Conservation (phyloP, 2,329 filamentous ascomycete species). For the Pseudocercospora crystallina region DNA sequence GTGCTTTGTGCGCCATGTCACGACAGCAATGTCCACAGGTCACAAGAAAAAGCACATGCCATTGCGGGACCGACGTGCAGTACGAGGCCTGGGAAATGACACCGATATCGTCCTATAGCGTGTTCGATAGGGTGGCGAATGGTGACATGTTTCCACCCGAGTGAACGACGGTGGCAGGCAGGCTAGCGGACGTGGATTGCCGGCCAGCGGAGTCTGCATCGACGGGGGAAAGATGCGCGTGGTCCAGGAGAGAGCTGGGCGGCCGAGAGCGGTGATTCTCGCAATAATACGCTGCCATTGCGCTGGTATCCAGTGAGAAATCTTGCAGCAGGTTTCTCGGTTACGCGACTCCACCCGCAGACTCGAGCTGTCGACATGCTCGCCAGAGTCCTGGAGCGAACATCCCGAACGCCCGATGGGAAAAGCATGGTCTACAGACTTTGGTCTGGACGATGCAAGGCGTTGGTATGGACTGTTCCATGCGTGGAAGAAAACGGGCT, state of each 20-base stretch:
- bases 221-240: no score
- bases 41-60: slow-evolving; percentile 20
- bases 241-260: no score
- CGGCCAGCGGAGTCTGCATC: slow-evolving; percentile 5
- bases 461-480: neutral
- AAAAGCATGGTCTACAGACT: neutral
- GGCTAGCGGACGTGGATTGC: slow-evolving; percentile 7
- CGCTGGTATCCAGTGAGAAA: slow-evolving; percentile 22
- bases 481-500: slow-evolving; percentile 3
- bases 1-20: slow-evolving; percentile 14
- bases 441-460: slow-evolving; percentile 6
- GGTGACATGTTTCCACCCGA: slow-evolving; percentile 9
- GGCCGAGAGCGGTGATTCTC: neutral
- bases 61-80: slow-evolving; percentile 8
- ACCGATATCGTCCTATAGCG: slow-evolving; percentile 5
- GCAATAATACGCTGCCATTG: slow-evolving; percentile 16
- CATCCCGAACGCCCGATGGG: no score
- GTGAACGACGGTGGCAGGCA: slow-evolving; percentile 11
- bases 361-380: no score
- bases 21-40: slow-evolving; percentile 15
- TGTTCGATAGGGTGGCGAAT: slow-evolving; percentile 9
- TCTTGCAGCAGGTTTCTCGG: neutral
- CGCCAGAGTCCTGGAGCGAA: no score
- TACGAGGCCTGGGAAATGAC: slow-evolving; percentile 6
- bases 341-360: no score